Evolutionary conservation across 208 protist genomes (phyloP).

Genomic region (Trypanosoma brucei): DNA sequence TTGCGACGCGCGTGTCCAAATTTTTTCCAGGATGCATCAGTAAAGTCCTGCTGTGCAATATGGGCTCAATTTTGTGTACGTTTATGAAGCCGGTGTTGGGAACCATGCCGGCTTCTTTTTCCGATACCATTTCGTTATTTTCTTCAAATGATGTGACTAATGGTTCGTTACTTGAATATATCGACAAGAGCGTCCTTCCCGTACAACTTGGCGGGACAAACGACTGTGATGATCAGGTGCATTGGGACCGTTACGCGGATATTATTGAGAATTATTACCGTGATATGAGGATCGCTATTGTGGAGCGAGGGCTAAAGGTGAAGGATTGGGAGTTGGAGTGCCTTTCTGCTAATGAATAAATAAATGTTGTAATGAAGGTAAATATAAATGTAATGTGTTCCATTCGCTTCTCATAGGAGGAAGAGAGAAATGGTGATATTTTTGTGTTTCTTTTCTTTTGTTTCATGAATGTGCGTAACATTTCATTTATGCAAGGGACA

Average conservation of each 20-base stretch:
- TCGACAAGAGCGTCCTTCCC: slow-evolving; percentile 26
- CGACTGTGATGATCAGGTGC: slow-evolving; percentile 18
- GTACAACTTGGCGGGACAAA: slow-evolving; percentile 27
- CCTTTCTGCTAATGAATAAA: slow-evolving; percentile 1
- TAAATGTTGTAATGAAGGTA: too few relatives aligned
- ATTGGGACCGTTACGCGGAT: slow-evolving; percentile 9
- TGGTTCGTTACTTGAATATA: slow-evolving; percentile 21
- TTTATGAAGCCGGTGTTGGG: slow-evolving; percentile 19
- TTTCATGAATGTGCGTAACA: too few relatives aligned
- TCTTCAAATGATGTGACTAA: slow-evolving; percentile 16
- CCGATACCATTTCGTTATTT: slow-evolving; percentile 22
- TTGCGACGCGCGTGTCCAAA: slow-evolving; percentile 22
- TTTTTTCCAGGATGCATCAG: slow-evolving; percentile 19
- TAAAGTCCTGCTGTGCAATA: slow-evolving; percentile 24
- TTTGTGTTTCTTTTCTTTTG: too few relatives aligned
- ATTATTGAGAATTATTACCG: slow-evolving; percentile 22
- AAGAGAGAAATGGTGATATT: too few relatives aligned
- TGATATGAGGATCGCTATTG: slow-evolving; percentile 10
- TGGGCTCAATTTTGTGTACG: slow-evolving; percentile 13
- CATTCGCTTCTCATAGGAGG: too few relatives aligned
- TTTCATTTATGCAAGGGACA: too few relatives aligned
- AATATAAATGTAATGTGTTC: too few relatives aligned
- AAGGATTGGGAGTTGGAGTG: slow-evolving; percentile 35
- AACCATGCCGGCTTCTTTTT: slow-evolving; percentile 11
- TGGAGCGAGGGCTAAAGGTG: slow-evolving; percentile 18